Base-by-base conservation (phyloP, 306 rosid genomes). In the Mimosa bimucronata region DNA sequence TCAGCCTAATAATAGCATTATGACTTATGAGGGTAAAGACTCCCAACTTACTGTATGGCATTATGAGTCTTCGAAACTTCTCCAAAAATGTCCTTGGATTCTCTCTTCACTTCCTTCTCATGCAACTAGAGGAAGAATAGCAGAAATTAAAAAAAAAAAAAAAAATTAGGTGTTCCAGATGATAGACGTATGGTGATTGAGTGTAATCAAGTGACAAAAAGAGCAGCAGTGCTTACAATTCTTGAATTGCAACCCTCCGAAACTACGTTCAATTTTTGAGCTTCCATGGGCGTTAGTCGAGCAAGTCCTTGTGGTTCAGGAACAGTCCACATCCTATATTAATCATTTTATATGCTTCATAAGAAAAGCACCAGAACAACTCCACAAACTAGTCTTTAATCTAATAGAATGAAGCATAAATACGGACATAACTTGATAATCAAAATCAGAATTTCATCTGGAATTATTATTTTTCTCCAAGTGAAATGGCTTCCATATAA, bases 191-290 rank as follows among this genome's bases (percentile, higher is more conserved):
- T 28, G 41, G 26, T 26, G 46, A 40, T 38, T 52, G 42, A 38
- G 26, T 52, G 48, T 29, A 29, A 38, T 19, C 38, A 78, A 68
- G 68, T 7, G 23, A 60, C 19, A 25, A 75, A 66, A 42, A 81
- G 55, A 68, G 70, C 31, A 74, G 28, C 12, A 75, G 79, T 85
- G 75, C 93, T 87, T 88, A 95, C 98, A 77, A 86, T 78, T 86
- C 89, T 88, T 5, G 94, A 78, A 81, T 88, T 82, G 76, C 98
- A 96, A 28, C 91, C 97, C 88, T 93, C 98, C 9, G 98, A 90
- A 66, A 90, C 88, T 79, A 86, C 62, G 65, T 88, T 87, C 71
- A 90, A 79, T 70, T 86, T 82, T 75, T 87, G 92, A 69, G 89
- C 86, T 78, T 96, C 97, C 52, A 83, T 18, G 6, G 97, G 69